phyloP scores from a whole-genome alignment of 78 protist species.

The Bigelowiella natans region DNA sequence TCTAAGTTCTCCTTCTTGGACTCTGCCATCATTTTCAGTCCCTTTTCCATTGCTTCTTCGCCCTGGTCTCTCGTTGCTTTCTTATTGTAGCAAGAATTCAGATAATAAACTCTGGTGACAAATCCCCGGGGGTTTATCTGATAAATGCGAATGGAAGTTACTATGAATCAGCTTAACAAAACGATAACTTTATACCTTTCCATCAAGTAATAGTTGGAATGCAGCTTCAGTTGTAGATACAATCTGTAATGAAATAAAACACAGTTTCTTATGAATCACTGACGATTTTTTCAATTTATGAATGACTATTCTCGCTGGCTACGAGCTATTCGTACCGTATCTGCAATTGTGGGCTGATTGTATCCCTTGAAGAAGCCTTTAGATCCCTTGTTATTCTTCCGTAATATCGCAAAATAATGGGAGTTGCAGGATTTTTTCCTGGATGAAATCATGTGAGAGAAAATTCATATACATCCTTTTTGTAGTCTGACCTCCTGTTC shows the following conservation, averaged over 20 bases:
- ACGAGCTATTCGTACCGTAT: background rate
- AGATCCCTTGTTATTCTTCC: background rate
- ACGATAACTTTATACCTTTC: background rate
- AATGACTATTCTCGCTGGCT: background rate
- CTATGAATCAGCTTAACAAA: too few relatives aligned
- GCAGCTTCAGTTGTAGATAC: background rate
- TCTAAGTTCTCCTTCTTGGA: background rate
- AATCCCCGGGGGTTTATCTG: background rate
- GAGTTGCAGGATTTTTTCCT: background rate
- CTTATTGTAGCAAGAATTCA: background rate
- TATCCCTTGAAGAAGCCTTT: background rate
- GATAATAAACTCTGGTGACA: background rate
- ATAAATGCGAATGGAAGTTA: too few relatives aligned
- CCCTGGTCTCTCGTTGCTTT: background rate
- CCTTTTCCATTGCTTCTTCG: background rate
- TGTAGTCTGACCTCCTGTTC: too few relatives aligned
- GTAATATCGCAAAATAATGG: background rate
- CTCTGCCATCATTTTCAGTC: background rate
- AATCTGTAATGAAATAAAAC: too few relatives aligned
- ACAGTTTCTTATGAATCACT: too few relatives aligned
- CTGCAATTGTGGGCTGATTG: background rate
- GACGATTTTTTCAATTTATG: background rate
- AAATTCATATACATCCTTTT: too few relatives aligned
- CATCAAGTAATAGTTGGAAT: background rate
- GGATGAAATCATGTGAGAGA: too few relatives aligned